These are phyloP conservation scores for Ceratorhiza oryzae-sativae DNA, from an alignment of 1,284 basidiomycete species.

Conservation along the genomic window DNA sequence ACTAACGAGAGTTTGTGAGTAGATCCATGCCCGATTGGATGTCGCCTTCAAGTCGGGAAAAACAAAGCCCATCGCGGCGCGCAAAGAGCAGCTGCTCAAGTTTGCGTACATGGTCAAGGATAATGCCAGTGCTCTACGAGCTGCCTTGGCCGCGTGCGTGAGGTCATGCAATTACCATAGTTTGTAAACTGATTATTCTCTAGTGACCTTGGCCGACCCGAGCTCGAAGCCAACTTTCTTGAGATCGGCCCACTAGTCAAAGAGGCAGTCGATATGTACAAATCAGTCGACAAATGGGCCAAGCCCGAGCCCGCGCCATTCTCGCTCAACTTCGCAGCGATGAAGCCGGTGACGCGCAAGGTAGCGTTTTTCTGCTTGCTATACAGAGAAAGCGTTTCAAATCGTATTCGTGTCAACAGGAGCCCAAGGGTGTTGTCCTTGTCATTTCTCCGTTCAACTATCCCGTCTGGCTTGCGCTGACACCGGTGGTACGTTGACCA, in stretches of 20 bases:
- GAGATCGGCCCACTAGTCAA: slow-evolving; percentile 54
- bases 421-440: slow-evolving; percentile 77
- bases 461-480: slow-evolving; percentile 60
- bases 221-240: slow-evolving; percentile 45
- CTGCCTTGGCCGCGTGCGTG: slow-evolving; percentile 48
- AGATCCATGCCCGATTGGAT: slow-evolving; percentile 49
- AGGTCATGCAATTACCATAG: not conserved
- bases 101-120: slow-evolving; percentile 58
- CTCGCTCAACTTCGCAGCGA: slow-evolving; percentile 60
- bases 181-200: not conserved
- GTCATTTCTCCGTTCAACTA: slow-evolving; percentile 68
- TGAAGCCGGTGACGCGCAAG: slow-evolving; percentile 71
- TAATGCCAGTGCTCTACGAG: slow-evolving; percentile 53
- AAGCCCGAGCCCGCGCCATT: slow-evolving; percentile 69
- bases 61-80: slow-evolving; percentile 54
- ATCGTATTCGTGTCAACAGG: slow-evolving; percentile 45
- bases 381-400: not conserved
- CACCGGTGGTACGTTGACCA: slow-evolving; percentile 60
- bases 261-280: slow-evolving; percentile 70
- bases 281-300: slow-evolving; percentile 77
- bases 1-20: not conserved
- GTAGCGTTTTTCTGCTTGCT: not conserved
- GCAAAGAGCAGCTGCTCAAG: slow-evolving; percentile 60
- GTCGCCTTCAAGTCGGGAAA: slow-evolving; percentile 52
- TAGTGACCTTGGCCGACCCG: slow-evolving; percentile 55